Percentiles rank a stretch among this genome's conserved stretches.
These are phyloP conservation scores for Trichophyton simii DNA, from an alignment of 2,329 filamentous ascomycete species.

Conservation along the genomic window DNA sequence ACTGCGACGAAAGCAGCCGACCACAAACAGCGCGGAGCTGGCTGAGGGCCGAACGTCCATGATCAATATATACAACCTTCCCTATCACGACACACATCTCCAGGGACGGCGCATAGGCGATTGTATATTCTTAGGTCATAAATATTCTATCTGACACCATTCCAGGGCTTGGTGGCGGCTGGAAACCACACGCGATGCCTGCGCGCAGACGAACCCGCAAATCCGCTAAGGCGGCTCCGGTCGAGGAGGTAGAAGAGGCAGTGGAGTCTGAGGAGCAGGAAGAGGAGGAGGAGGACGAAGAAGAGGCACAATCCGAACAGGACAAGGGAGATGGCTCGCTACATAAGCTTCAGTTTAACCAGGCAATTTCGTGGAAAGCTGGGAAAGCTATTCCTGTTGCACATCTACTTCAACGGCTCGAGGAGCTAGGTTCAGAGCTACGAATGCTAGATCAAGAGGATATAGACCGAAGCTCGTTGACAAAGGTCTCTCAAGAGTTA, in stretches of 20 bases:
- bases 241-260: constrained; percentile 18
- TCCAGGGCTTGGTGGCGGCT: not conserved
- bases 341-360: constrained; percentile 58
- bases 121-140: not conserved
- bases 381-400: constrained; percentile 77
- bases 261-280: not conserved
- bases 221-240: constrained; percentile 18
- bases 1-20: not conserved
- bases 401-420: constrained; percentile 69
- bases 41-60: not conserved
- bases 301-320: constrained; percentile 1
- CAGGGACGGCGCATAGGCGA: not conserved
- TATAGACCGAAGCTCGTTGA: constrained; percentile 69
- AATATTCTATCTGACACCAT: not conserved
- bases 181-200: constrained; percentile 26
- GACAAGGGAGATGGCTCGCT: constrained; percentile 25
- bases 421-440: constrained; percentile 70
- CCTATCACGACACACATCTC: not conserved
- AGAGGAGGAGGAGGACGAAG: constrained; percentile 3
- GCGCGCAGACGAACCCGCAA: constrained; percentile 31
- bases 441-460: constrained; percentile 77
- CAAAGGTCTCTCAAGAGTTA: constrained; percentile 71
- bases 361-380: constrained; percentile 79
- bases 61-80: not conserved
- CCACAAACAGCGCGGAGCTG: not conserved